Base-by-base conservation (phyloP, 2,329 filamentous ascomycete species). In the Sporothrix variecibatus region DNA sequence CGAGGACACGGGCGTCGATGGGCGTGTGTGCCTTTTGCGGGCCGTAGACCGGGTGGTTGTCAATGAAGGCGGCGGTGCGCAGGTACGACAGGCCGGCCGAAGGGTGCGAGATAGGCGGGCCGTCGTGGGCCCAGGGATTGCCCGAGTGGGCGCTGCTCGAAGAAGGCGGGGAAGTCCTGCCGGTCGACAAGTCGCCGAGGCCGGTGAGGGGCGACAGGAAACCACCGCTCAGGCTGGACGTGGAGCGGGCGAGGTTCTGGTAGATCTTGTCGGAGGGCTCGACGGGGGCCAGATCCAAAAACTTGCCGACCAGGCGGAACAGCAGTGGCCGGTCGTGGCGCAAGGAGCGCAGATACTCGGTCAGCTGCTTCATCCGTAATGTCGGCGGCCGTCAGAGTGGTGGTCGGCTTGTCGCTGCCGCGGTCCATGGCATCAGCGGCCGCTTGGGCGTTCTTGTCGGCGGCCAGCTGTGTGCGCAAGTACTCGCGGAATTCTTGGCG, bases 71-170 rank as follows among this genome's bases (percentile, higher is more conserved):
- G 51, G 81, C 81, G 0, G 88, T 89, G 71, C 89, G 87, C 73
- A 91, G 82, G 80, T 91, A 91, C 72, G 88, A 89, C 71, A 91
- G 83, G 74, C 89, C 89, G 43, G 87, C 89, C 17, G 89, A 91
- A 3, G 89, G 89, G 77, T 91, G 89, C 26, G 87, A 89, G 8
- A 84, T 82, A 0, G 89, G 89, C n/a, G 89, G 89, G 1, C 89
- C 89, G 17, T 82, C 80, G 67, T 83, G 82, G 12, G 86, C 84
- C 76, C 89, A 90, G 0, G 86, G 86, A 75, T 80, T 85, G 38
- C 77, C 76, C 31, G 75, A 31, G 53, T 20, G 28, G 68, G 53
- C 49, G 46, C n/a, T 49, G 2, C 20, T 3, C 31, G 80, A 31
- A 2, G 53, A 17, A 72, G 58, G 80, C 73, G 51, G 80, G 80